Evolutionary conservation across 257 asterid genomes (phyloP).

Genomic region (Lycium barbarum): DNA sequence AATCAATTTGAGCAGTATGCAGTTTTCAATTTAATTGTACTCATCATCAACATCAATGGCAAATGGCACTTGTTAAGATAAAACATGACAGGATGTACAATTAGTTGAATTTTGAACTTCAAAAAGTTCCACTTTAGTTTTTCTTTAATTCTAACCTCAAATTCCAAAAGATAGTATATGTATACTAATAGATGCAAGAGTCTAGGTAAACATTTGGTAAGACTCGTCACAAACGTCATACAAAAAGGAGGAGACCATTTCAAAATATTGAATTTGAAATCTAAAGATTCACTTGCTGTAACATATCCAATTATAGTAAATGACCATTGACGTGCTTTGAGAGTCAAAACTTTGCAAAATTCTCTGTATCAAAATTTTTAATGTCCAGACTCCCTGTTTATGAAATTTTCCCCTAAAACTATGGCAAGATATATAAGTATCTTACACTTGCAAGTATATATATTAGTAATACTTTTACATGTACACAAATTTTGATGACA

Average conservation of each 20-base stretch:
- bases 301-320: not conserved
- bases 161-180: not conserved
- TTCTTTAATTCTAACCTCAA: not conserved
- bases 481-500: not conserved
- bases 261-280: constrained; percentile 6
- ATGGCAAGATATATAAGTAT: not conserved
- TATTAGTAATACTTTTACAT: not conserved
- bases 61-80: not conserved
- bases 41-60: not conserved
- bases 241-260: constrained; percentile 1
- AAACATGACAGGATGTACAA: not conserved
- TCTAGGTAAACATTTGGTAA: not conserved
- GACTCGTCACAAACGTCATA: not conserved
- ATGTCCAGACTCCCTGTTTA: not conserved
- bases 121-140: not conserved
- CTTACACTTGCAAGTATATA: too few species aligned
- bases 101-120: not conserved
- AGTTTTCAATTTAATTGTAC: not conserved
- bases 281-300: not conserved
- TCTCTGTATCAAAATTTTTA: constrained; percentile 5
- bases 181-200: not conserved
- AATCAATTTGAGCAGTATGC: not conserved
- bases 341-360: not conserved
- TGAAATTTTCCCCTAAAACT: not conserved
- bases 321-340: constrained; percentile 25